phyloP scores from a whole-genome alignment of 1,139 yeast species.

The Tardiomyces digboiensis region DNA sequence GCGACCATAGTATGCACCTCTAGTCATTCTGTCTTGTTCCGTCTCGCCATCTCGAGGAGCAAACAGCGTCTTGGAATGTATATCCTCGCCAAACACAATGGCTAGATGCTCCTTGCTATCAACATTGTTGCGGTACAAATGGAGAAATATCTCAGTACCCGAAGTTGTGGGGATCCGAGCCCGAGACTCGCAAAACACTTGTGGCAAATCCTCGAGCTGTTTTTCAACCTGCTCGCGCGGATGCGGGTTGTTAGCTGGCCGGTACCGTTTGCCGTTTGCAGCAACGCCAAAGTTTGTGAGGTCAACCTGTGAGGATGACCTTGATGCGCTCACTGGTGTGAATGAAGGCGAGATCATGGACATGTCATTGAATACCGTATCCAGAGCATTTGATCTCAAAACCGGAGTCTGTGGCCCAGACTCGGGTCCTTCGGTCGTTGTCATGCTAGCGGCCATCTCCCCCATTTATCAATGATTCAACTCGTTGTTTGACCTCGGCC shows the following conservation, averaged over 20 bases:
- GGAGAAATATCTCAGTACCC: constrained; percentile 89
- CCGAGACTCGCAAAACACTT: constrained; percentile 81
- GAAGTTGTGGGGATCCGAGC: constrained; percentile 92
- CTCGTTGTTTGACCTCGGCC: too few relatives aligned
- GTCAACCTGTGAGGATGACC: not conserved
- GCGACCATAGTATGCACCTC: constrained; percentile 93
- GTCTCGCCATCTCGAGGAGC: constrained; percentile 57
- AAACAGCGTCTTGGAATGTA: constrained; percentile 69
- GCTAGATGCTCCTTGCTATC: constrained; percentile 96
- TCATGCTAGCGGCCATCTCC: too few relatives aligned
- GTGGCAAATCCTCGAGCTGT: constrained; percentile 39
- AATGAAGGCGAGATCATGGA: constrained; percentile 27
- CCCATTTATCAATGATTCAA: too few relatives aligned
- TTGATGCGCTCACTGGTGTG: constrained; percentile 15
- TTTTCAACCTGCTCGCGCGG: constrained; percentile 5
- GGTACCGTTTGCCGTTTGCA: constrained; percentile 1
- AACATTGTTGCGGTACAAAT: constrained; percentile 73
- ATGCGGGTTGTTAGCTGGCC: not conserved
- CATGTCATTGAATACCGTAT: constrained; percentile 17
- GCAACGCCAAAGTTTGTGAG: not conserved
- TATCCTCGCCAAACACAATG: constrained; percentile 90
- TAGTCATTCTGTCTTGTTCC: constrained; percentile 88
- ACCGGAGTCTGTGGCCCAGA: too few relatives aligned
- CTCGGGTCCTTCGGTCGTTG: too few relatives aligned
- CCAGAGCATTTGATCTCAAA: too few relatives aligned